Evolutionary conservation across 2,329 filamentous ascomycete genomes (phyloP), one percentile per base, ranked within the genome.

Genomic region (Chlorencoelia australis): DNA sequence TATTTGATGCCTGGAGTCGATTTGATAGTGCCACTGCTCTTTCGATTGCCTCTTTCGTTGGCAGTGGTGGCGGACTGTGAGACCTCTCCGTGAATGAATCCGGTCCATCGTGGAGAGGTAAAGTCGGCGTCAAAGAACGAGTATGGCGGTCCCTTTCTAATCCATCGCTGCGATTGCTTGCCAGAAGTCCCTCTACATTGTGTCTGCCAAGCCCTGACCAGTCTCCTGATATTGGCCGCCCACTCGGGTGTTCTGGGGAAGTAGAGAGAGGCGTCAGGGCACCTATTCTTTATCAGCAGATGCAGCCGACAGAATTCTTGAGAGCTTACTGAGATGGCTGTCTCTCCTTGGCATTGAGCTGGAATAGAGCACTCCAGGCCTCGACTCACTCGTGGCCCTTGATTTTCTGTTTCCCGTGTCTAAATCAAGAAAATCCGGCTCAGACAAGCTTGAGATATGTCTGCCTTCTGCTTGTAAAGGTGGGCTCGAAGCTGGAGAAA

Each of bases 401-500:
- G 41, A 58, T 61, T 52, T 82, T 20, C 44, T 45, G 35, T 41
- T 41, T 5, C 35, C 30, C 7, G 41, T 47, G 32, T 54, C 76
- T 13, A 88, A 66, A 40, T 82, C 74, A 10, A 89, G 67, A 6
- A 68, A 71, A 37, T 86, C 81, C 8, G 79, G 79, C 44, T 88
- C 82, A 46, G 75, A 71, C 5, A 87, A 60, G 22, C 54, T 62
- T 17, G 59, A 61, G 42, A 58, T 57, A 40, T 60, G 54, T 4
- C 61, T 51, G n/a, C 57, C 44, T 34, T 73, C 59, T 3, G 67
- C 57, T 13, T 66, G 59, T 26, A 82, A 65, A n/a, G 76, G 74
- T 14, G 91, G 91, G 54, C 88, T 95, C 36, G 75, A 74, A n/a
- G 77, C 81, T 4, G 91, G 91, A 16, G 88, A 95, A 34, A 93